phyloP scores from a whole-genome alignment of 257 asterid genomes.

The Marsdenia floribunda region DNA sequence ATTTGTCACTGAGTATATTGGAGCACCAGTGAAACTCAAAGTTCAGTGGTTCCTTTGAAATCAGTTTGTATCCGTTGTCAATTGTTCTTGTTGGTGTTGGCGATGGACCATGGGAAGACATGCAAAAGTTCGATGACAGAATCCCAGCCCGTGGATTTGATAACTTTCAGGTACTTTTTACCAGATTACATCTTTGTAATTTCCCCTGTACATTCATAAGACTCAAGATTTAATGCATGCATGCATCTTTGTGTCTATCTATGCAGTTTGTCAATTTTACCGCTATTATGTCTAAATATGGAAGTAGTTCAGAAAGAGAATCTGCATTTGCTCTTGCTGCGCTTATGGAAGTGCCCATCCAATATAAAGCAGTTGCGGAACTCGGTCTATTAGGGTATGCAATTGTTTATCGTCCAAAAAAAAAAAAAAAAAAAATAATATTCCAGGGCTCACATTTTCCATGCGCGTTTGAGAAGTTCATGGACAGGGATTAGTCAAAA shows the following conservation, averaged over 20 bases:
- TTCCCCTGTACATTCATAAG: neutral
- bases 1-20: neutral
- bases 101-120: conserved; percentile 93
- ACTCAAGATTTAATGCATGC: neutral
- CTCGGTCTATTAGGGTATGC: conserved; percentile 59
- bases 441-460: neutral
- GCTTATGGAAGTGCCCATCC: conserved; percentile 80
- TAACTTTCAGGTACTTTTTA: conserved; percentile 60
- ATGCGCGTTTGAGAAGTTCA: neutral
- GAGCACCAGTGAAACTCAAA: neutral
- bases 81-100: conserved; percentile 87
- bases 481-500: neutral
- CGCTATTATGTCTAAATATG: conserved; percentile 45
- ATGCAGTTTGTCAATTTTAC: conserved; percentile 83
- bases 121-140: conserved; percentile 75
- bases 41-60: conserved; percentile 5
- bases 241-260: neutral
- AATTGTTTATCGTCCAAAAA: conserved; percentile 8
- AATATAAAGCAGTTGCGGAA: conserved; percentile 63
- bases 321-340: conserved; percentile 87
- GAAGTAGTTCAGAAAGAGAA: conserved; percentile 50
- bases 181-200: neutral
- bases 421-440: too few relatives aligned
- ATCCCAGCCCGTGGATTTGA: conserved; percentile 71
- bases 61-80: conserved; percentile 69